Conservation (phyloP, 2,329 filamentous ascomycete species). For the Diplodia seriata region DNA sequence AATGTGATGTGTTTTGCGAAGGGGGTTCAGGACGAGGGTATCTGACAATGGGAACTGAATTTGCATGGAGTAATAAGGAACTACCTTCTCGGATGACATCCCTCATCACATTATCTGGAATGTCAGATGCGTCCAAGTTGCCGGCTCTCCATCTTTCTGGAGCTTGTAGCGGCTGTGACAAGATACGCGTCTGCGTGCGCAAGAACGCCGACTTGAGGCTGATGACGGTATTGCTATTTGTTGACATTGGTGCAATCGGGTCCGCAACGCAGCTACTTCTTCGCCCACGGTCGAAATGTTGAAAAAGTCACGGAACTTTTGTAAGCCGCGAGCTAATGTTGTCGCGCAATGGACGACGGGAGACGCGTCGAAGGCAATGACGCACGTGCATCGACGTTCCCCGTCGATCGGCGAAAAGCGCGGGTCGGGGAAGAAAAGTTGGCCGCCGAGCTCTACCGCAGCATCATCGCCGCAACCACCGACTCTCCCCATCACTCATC, state of each 20-base stretch:
- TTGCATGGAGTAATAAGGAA: background rate
- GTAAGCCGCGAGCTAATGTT: background rate
- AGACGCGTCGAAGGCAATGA: conserved; percentile 26
- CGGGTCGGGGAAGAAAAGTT: conserved; percentile 29
- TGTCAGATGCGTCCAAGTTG: conserved; percentile 51
- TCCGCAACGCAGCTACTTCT: background rate
- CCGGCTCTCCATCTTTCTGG: conserved; percentile 63
- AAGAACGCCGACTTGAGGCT: conserved; percentile 71
- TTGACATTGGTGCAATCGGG: background rate
- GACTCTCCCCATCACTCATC: conserved; percentile 19
- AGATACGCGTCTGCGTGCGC: conserved; percentile 65
- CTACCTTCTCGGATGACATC: conserved; percentile 61
- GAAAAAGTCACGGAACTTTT: too few species aligned
- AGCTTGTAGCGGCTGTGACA: conserved; percentile 65
- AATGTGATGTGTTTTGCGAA: background rate
- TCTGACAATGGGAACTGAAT: background rate
- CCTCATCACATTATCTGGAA: conserved; percentile 57
- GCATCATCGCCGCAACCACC: conserved; percentile 27
- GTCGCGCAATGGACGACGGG: background rate
- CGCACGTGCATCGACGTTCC: conserved; percentile 6
- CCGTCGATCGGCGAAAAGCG: conserved; percentile 21
- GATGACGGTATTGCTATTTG: conserved; percentile 52
- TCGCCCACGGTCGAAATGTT: background rate
- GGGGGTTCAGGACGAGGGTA: background rate
- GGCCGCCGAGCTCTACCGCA: conserved; percentile 12